These are phyloP conservation scores for Raffaelea deltoideospora DNA, from an alignment of 2,329 filamentous ascomycete genomes.

Conservation along the genomic window DNA sequence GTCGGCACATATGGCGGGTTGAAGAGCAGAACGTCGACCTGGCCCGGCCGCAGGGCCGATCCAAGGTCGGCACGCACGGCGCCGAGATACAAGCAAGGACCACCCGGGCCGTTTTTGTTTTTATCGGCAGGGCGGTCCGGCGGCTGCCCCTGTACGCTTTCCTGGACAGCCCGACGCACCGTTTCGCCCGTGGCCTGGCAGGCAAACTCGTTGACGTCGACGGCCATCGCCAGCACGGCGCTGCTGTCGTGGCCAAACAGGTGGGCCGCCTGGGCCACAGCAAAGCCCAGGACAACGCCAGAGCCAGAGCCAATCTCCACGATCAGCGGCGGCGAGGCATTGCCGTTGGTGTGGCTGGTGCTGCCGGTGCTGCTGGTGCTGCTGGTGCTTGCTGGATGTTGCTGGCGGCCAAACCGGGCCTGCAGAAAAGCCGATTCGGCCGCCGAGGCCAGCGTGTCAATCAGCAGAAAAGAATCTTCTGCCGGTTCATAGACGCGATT, in stretches of 20 bases:
- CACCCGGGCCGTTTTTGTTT: constrained; percentile 16
- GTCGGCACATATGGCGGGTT: constrained; percentile 97
- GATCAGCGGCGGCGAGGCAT: constrained; percentile 41
- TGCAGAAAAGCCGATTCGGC: constrained; percentile 56
- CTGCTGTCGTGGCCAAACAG: constrained; percentile 49
- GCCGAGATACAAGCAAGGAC: constrained; percentile 40
- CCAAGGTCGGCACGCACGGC: constrained; percentile 57
- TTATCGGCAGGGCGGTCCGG: too few species aligned
- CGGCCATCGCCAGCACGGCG: constrained; percentile 54
- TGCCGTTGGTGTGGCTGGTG: constrained; percentile 4
- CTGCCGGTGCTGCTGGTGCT: too few species aligned
- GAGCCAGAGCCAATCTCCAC: constrained; percentile 85
- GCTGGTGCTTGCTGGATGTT: too few species aligned
- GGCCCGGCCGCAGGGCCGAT: constrained; percentile 37
- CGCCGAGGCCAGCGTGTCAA: constrained; percentile 71
- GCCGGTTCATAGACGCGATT: constrained; percentile 85
- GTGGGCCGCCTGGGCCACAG: constrained; percentile 54
- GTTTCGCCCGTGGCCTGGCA: constrained; percentile 63
- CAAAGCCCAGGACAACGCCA: constrained; percentile 83
- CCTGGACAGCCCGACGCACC: constrained; percentile 27
- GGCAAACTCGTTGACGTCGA: constrained; percentile 77
- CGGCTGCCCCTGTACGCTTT: background rate
- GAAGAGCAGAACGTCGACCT: constrained; percentile 78
- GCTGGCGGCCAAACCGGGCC: constrained; percentile 40
- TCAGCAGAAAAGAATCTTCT: constrained; percentile 86